phyloP scores from a whole-genome alignment of 2,329 filamentous ascomycete species.

The Sclerotinia spermophila region DNA sequence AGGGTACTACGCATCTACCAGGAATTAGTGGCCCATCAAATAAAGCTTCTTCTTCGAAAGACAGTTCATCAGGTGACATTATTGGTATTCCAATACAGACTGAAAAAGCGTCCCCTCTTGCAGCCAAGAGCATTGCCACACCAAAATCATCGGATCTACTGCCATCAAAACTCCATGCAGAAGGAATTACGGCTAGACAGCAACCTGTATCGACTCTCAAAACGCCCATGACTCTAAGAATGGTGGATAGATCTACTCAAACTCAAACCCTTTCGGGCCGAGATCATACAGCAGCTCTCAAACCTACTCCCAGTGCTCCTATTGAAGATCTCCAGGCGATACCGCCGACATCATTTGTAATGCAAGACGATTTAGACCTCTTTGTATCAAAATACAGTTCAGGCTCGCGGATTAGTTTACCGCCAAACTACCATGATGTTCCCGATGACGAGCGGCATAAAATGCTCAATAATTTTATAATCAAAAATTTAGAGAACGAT shows the following conservation, averaged over 20 bases:
- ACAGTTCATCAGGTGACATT: background rate
- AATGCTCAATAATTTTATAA: conserved; percentile 48
- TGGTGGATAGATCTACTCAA: conserved; percentile 35
- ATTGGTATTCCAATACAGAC: background rate
- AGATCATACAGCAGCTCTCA: conserved; percentile 21
- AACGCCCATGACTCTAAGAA: conserved; percentile 24
- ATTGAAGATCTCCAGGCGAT: background rate
- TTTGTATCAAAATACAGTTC: background rate
- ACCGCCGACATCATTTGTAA: background rate
- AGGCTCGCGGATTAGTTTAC: background rate
- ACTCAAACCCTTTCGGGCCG: conserved; percentile 29
- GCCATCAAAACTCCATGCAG: conserved; percentile 22
- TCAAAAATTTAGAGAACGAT: conserved; percentile 46
- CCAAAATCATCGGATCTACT: conserved; percentile 22
- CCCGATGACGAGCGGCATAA: conserved; percentile 41
- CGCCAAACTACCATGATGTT: conserved; percentile 20
- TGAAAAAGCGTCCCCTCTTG: conserved; percentile 25
- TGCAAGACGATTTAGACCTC: conserved; percentile 5
- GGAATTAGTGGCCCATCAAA: background rate
- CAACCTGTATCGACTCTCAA: conserved; percentile 18
- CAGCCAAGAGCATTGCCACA: conserved; percentile 25
- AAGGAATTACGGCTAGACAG: conserved; percentile 15
- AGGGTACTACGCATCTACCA: background rate
- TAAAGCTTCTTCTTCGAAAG: background rate
- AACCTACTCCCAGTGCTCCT: background rate